Evolutionary conservation across 108 stramenopile species (phyloP).

Genomic region (Cyclotella cryptica): DNA sequence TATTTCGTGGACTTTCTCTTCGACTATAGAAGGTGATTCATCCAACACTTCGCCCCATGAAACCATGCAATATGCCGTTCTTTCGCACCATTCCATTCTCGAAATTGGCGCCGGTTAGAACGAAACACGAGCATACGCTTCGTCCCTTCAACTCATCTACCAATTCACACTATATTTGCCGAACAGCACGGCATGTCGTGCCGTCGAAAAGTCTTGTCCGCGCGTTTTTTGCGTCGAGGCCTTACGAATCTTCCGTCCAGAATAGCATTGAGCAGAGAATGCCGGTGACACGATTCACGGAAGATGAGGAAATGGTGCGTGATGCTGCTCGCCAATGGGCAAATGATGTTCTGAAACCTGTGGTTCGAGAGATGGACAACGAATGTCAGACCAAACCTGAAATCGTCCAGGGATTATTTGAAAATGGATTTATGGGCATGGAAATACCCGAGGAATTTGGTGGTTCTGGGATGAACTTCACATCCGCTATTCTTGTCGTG

Average conservation of each 20-base stretch:
- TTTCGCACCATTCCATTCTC: too few relatives aligned
- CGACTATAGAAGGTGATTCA: too few relatives aligned
- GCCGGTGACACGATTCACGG: conserved; percentile 79
- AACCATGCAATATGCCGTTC: too few relatives aligned
- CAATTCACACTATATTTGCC: too few relatives aligned
- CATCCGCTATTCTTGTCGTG: conserved; percentile 88
- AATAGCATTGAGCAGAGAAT: conserved; percentile 10
- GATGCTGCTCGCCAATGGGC: conserved; percentile 77
- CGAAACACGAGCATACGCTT: too few relatives aligned
- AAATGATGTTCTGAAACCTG: conserved; percentile 68
- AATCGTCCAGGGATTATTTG: conserved; percentile 79
- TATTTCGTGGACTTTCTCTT: too few relatives aligned
- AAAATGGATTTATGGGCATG: conserved; percentile 93
- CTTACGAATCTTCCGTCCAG: neutral
- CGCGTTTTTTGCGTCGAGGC: too few relatives aligned
- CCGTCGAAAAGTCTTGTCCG: too few relatives aligned
- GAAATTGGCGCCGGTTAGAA: too few relatives aligned
- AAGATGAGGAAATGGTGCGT: conserved; percentile 81
- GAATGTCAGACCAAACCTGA: conserved; percentile 68
- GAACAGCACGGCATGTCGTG: too few relatives aligned
- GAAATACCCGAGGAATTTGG: conserved; percentile 66
- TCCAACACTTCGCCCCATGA: too few relatives aligned
- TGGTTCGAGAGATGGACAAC: conserved; percentile 92
- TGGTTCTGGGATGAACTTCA: conserved; percentile 90
- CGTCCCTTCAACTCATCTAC: too few relatives aligned